Conservation (phyloP, 2,329 filamentous ascomycete species). For the Talaromyces verruculosus region DNA sequence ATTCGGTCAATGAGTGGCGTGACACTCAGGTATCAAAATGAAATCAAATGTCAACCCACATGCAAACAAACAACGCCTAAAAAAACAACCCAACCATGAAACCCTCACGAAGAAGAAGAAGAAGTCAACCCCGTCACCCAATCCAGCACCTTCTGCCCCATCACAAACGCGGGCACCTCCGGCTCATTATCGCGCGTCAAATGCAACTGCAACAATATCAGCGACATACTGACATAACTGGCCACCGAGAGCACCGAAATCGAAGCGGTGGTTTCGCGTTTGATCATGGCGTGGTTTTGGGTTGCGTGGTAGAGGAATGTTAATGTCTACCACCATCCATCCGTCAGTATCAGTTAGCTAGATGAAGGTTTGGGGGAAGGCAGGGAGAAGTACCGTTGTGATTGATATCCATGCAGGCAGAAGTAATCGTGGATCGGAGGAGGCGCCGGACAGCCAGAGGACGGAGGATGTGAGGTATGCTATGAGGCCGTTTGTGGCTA, state of each 20-base stretch:
- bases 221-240: slow-evolving; percentile 73
- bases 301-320: slow-evolving; percentile 75
- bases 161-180: slow-evolving; percentile 57
- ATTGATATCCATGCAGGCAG: slow-evolving; percentile 78
- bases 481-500: slow-evolving; percentile 72
- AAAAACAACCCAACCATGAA: background rate
- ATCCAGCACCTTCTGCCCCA: slow-evolving; percentile 47
- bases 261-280: slow-evolving; percentile 75
- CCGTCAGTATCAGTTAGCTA: background rate
- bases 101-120: background rate
- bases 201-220: slow-evolving; percentile 67
- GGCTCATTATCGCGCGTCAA: slow-evolving; percentile 61
- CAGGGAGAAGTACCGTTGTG: slow-evolving; percentile 58
- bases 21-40: slow-evolving; percentile 6
- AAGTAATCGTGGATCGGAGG: slow-evolving; percentile 67
- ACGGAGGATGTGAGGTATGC: slow-evolving; percentile 73
- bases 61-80: background rate
- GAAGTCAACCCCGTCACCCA: slow-evolving; percentile 24
- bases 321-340: slow-evolving; percentile 54
- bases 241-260: slow-evolving; percentile 74
- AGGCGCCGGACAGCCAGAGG: slow-evolving; percentile 68
- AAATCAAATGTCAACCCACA: background rate
- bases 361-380: background rate
- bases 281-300: slow-evolving; percentile 75
- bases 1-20: background rate